Conservation (phyloP, 176 grass and related monocot species). For the Puya raimondii region DNA sequence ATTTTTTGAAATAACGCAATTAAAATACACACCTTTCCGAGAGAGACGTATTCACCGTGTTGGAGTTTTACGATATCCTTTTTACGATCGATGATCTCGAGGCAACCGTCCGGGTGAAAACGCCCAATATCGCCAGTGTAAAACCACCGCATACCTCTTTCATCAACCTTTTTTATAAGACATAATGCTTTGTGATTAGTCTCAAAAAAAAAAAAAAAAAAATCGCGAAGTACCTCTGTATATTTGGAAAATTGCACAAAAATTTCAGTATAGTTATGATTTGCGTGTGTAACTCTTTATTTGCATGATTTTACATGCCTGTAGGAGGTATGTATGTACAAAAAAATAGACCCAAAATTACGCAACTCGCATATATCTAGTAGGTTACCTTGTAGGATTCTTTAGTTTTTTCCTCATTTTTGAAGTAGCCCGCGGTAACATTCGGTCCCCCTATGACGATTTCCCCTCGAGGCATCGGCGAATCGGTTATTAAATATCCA, state of each 20-base stretch:
- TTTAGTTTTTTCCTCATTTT: conserved; percentile 87
- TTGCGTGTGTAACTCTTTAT: no score
- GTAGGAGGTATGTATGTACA: no score
- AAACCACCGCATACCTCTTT: conserved; percentile 86
- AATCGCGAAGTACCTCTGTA: no score
- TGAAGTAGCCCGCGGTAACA: conserved; percentile 83
- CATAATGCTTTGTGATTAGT: not conserved
- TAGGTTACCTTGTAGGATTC: conserved; percentile 75
- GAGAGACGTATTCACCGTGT: conserved; percentile 95
- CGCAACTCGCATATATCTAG: no score
- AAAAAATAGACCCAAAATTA: no score
- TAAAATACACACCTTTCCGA: conserved; percentile 54
- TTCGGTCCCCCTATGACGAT: conserved; percentile 86
- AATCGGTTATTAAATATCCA: conserved; percentile 75
- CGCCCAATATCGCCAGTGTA: conserved; percentile 81
- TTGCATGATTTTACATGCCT: no score
- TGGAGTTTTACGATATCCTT: conserved; percentile 98
- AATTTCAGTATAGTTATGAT: no score
- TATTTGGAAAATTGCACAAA: no score
- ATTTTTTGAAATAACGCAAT: no score
- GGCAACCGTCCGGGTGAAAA: conserved; percentile 77
- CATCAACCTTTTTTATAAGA: conserved; percentile 51
- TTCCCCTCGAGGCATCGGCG: conserved; percentile 86
- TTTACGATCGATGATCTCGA: conserved; percentile 93
- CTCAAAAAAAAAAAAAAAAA: not conserved